Percentiles rank a stretch among this genome's conserved stretches.
Evolutionary conservation across 2,329 filamentous ascomycete species (phyloP).

Genomic region (Venturia nashicola): DNA sequence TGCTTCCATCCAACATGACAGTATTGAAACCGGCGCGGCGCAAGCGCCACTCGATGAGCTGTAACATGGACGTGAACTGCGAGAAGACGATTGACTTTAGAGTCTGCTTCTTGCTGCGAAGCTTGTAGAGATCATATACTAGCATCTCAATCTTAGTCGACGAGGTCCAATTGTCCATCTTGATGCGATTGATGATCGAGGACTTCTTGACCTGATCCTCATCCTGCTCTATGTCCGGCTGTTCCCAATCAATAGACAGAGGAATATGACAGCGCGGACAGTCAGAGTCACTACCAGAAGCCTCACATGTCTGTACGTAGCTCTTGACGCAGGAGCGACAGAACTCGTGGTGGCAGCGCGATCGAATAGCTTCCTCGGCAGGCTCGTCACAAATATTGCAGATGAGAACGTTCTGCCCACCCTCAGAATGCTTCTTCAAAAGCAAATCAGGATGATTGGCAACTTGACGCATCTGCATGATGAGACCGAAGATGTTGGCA

Average conservation of each 20-base stretch:
- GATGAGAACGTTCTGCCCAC: constrained; percentile 79
- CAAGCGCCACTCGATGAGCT: constrained; percentile 92
- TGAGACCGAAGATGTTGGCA: constrained; percentile 95
- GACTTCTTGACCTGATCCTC: constrained; percentile 80
- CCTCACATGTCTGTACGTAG: constrained; percentile 67
- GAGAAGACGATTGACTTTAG: constrained; percentile 97
- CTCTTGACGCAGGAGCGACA: constrained; percentile 70
- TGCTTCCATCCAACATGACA: constrained; percentile 94
- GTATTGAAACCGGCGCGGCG: constrained; percentile 95
- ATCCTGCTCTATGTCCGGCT: constrained; percentile 90
- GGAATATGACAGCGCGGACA: constrained; percentile 89
- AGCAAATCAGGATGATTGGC: constrained; percentile 93
- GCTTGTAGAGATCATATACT: constrained; percentile 83
- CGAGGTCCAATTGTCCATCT: constrained; percentile 97
- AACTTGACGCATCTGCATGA: constrained; percentile 98
- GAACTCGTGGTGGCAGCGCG: constrained; percentile 86
- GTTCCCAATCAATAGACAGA: constrained; percentile 82
- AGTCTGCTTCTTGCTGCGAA: constrained; percentile 83
- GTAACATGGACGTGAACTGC: constrained; percentile 94
- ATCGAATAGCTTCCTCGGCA: constrained; percentile 86
- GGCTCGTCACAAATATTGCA: constrained; percentile 96
- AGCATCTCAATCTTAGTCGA: constrained; percentile 97
- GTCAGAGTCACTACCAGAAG: constrained; percentile 47
- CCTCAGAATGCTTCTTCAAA: constrained; percentile 72
- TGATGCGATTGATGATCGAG: constrained; percentile 96